Evolutionary conservation across 164 flowering plant genomes (phyloP), one percentile per base, ranked within the genome.

Genomic region (Berberis vulgaris): DNA sequence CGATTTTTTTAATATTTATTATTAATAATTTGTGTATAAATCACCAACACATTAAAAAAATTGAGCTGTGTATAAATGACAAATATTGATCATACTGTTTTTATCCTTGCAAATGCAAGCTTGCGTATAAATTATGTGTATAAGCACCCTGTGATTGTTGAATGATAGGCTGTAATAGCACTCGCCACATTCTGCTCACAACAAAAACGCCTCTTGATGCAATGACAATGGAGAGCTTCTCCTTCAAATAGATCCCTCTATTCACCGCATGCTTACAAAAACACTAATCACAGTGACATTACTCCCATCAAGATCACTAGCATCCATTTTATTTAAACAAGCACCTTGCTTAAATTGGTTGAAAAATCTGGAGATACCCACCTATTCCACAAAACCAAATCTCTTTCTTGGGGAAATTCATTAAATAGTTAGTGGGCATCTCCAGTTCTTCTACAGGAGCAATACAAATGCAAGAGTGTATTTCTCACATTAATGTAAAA

Each of bases 311-410:
- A 74, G 45, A 60, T 79, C 73, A 55, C 42, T 62, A 11, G 50
- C n/a, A 62, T 12, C 53, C 78, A 84, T 70, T 65, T 26, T 71
- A 45, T 59, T 50, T 65, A 54, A 80, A 75, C 74, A 82, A 69
- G 42, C 69, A 62, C 3, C 72, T 5, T 5, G 66, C 79, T 43
- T 47, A 26, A 9, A 12, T 39, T 61, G 76, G 79, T 50, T 73
- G 63, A 63, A 78, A 67, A 4, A 46, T 64, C 62, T 59, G 69
- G 59, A 82, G 71, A 73, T 79, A 82, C 1, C 79, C 82, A 49
- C 75, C 80, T 79, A 84, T 78, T 84, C 83, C 84, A 84, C 8
- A 84, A 80, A 56, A 81, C 80, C 69, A 70, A 65, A 72, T 84
- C 88, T 66, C 70, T 75, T 56, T 11, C 6, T 10, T 64, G 69